Evolutionary conservation across 1,139 yeast species (phyloP).

Genomic region (Pichiaceae sp.): DNA sequence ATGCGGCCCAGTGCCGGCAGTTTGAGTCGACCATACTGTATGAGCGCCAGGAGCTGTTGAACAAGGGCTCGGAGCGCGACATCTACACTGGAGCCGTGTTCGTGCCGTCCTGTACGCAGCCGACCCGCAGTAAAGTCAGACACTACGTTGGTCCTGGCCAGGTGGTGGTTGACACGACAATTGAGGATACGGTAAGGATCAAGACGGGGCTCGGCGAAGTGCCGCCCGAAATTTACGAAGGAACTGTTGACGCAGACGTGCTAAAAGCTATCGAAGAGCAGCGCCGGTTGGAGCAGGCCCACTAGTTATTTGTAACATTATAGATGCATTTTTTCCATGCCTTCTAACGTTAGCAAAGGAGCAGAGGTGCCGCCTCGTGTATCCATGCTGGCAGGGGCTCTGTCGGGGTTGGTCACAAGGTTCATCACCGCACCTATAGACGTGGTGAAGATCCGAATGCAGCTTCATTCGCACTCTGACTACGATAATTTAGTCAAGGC

Average conservation of each 20-base stretch:
- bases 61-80: conserved; percentile 41
- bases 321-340: not conserved
- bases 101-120: conserved; percentile 71
- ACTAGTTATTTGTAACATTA: not conserved
- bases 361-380: conserved; percentile 15
- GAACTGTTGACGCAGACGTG: conserved; percentile 46
- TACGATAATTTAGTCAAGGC: conserved; percentile 29
- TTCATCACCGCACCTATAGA: conserved; percentile 85
- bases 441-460: conserved; percentile 79
- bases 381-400: conserved; percentile 23
- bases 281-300: conserved; percentile 24
- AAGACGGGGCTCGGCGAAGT: conserved; percentile 60
- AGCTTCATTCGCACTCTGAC: conserved; percentile 34
- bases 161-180: conserved; percentile 42
- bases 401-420: conserved; percentile 30
- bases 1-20: conserved; percentile 66
- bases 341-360: conserved; percentile 13
- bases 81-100: conserved; percentile 75
- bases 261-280: conserved; percentile 59
- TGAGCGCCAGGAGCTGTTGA: conserved; percentile 48
- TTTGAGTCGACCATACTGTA: conserved; percentile 58
- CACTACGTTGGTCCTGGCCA: conserved; percentile 23
- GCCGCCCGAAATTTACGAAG: conserved; percentile 49
- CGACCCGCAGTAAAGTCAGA: conserved; percentile 35
- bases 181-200: conserved; percentile 34